These are phyloP conservation scores for Santalum album DNA, from an alignment of 164 flowering plant species.

Conservation along the genomic window DNA sequence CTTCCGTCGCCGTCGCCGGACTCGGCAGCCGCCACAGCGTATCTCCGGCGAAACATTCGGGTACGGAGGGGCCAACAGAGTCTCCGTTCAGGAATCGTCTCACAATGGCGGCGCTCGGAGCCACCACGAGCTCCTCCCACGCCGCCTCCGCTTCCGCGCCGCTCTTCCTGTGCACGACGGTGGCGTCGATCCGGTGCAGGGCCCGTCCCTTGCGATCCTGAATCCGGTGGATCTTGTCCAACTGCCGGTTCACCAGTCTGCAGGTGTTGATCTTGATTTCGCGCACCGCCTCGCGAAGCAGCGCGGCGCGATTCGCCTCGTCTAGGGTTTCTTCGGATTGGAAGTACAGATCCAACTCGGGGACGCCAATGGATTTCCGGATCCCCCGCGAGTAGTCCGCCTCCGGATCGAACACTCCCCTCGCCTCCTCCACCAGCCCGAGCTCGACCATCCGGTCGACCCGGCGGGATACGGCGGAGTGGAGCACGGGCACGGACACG, in stretches of 20 bases:
- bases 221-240: conserved; percentile 51
- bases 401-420: conserved; percentile 30
- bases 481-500: conserved; percentile 38
- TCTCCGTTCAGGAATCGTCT: conserved; percentile 22
- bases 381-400: conserved; percentile 54
- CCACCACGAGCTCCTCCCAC: conserved; percentile 45
- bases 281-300: conserved; percentile 34
- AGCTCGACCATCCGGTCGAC: conserved; percentile 60
- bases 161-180: conserved; percentile 34
- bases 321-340: conserved; percentile 17
- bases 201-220: conserved; percentile 31
- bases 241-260: conserved; percentile 40
- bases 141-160: conserved; percentile 33
- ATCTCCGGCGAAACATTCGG: too few relatives aligned
- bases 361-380: conserved; percentile 65
- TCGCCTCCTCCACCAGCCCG: conserved; percentile 56
- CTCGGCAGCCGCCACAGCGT: too few relatives aligned
- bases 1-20: too few relatives aligned
- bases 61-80: background rate
- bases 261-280: conserved; percentile 53
- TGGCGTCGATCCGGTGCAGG: conserved; percentile 58
- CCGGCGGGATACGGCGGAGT: too few relatives aligned
- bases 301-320: conserved; percentile 8
- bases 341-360: conserved; percentile 50
- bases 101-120: conserved; percentile 33